phyloP scores from a whole-genome alignment of 768 basidiomycete genomes.

The Phaeotremella skinneri region DNA sequence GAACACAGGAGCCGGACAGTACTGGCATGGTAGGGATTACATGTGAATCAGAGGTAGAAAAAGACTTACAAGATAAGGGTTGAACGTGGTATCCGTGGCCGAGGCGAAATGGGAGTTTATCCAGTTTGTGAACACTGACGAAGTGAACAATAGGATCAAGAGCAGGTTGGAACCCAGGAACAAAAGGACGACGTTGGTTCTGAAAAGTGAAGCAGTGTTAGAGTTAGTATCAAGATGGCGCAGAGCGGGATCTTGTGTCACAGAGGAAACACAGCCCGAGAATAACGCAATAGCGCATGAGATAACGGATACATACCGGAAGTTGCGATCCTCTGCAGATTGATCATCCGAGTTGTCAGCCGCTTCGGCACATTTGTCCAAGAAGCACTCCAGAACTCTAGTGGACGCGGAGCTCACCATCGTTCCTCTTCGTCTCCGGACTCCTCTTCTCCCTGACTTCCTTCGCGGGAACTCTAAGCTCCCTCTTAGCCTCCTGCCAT shows the following conservation, averaged over 20 bases:
- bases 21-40: neutral
- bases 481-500: slow-evolving; percentile 72
- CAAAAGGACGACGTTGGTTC: slow-evolving; percentile 46
- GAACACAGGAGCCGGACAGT: too few species aligned
- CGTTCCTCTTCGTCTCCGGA: slow-evolving; percentile 82
- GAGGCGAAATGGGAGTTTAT: slow-evolving; percentile 61
- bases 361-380: slow-evolving; percentile 50
- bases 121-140: slow-evolving; percentile 72
- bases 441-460: slow-evolving; percentile 77
- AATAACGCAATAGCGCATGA: neutral
- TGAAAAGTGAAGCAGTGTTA: too few species aligned
- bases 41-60: too few species aligned
- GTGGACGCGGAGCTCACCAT: slow-evolving; percentile 53
- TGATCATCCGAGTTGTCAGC: slow-evolving; percentile 64
- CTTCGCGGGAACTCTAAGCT: slow-evolving; percentile 67
- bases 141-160: slow-evolving; percentile 57
- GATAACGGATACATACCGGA: slow-evolving; percentile 22
- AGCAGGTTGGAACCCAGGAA: slow-evolving; percentile 71
- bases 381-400: slow-evolving; percentile 69
- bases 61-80: slow-evolving; percentile 64
- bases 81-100: slow-evolving; percentile 64
- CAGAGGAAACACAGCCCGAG: too few species aligned
- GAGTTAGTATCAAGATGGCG: too few species aligned
- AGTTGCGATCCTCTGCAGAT: slow-evolving; percentile 58
- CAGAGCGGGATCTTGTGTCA: too few species aligned